Evolutionary conservation across 352 stramenopile species (phyloP).

Genomic region (Globisporangium spinosum): DNA sequence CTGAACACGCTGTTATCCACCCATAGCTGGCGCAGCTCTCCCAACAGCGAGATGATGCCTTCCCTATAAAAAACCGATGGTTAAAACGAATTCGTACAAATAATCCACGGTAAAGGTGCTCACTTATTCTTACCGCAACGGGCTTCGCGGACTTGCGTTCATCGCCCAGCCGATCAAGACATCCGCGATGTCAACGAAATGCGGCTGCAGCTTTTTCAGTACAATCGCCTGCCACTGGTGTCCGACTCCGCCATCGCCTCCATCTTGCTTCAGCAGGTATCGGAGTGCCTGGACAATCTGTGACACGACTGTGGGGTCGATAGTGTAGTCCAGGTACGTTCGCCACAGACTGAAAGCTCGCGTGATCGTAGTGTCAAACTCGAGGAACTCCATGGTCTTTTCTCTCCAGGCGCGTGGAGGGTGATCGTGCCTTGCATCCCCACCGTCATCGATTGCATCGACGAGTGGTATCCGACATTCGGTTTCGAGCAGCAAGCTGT

Average conservation of each 20-base stretch:
- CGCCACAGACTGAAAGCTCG: conserved; percentile 45
- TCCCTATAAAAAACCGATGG: conserved; percentile 26
- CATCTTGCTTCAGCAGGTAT: conserved; percentile 25
- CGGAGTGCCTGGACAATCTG: conserved; percentile 33
- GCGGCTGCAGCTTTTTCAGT: conserved; percentile 46
- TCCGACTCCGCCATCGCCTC: not conserved
- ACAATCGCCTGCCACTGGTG: conserved; percentile 28
- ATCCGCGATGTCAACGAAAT: conserved; percentile 73
- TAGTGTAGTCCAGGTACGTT: conserved; percentile 47
- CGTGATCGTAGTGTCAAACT: conserved; percentile 39
- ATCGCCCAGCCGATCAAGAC: conserved; percentile 69
- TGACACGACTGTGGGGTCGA: conserved; percentile 34
- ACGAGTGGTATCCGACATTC: conserved; percentile 30
- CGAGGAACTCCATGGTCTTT: conserved; percentile 34
- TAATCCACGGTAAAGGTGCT: not conserved
- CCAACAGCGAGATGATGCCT: conserved; percentile 42
- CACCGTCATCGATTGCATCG: not conserved
- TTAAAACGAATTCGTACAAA: not conserved
- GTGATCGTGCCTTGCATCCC: not conserved
- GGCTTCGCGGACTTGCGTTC: conserved; percentile 30
- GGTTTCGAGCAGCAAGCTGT: conserved; percentile 32
- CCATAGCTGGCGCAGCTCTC: conserved; percentile 51
- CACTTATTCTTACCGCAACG: conserved; percentile 30
- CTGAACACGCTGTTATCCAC: conserved; percentile 71
- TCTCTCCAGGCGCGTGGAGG: conserved; percentile 29